Evolutionary conservation across 495 filamentous ascomycete genomes (phyloP), one percentile per base, ranked within the genome.

Genomic region (Xylaria bambusicola): DNA sequence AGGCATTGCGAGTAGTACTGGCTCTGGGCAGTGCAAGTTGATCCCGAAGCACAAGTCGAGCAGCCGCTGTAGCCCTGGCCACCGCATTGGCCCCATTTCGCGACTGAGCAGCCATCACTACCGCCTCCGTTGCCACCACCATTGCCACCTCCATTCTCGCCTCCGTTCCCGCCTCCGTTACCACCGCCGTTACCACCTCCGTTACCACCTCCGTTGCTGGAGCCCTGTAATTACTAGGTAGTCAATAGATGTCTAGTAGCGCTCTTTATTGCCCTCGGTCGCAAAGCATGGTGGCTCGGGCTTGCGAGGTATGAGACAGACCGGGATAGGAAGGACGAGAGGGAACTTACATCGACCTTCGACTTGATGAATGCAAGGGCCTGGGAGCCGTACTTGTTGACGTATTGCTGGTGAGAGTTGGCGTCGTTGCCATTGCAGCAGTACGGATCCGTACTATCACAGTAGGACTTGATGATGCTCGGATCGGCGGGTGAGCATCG

Each of bases 391-490:
- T 77, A 77, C 62, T 82, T 81, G 54, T 68, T 73, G 46, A 80
- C 84, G 58, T 88, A 88, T 13, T 80, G 77, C 66, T 86, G 80
- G 67, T 88, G 85, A 13, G 77, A 78, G 54, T 80, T 77, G 7
- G 75, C 74, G 63, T 86, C 73, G 66, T 74, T 80, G 0, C 73
- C 75, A 87, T 75, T 88, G 85, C 67, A 84, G 87, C 70, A 70
- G 78, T 17, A 57, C 79, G 1, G 84, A 87, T 63, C 84, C 84
- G 0, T 86, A 86, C 71, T 88, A 84, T 88, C 84, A 66, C 85
- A 88, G 75, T 87, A 88, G 2, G 81, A 84, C 66, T 87, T 69
- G 62, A 88, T 81, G 61, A 80, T 84, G 60, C 50, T 55, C 13
- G 72, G 57, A 58, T 49, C 71, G 15, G 78, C 82, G 20, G n/a